Base-by-base conservation (phyloP, 495 filamentous ascomycete species). In the Rhypophila decipiens region DNA sequence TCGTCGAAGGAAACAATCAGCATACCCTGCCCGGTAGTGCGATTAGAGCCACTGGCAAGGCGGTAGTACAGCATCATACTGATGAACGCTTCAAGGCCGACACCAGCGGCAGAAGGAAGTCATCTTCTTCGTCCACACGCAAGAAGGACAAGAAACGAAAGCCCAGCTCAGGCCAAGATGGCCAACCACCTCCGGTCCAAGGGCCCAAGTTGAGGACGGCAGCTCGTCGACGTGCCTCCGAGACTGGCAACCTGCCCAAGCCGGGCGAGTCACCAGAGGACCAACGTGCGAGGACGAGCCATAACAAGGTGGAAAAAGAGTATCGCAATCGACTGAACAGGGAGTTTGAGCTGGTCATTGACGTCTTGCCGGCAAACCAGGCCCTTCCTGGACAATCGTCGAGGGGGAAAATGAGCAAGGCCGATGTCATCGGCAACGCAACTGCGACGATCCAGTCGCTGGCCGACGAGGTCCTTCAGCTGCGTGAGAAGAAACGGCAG, bases 301-400 rank as follows among this genome's bases (percentile, higher is more conserved):
- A 56, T 31, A 56, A 56, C 21, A 33, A 42, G 11, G 53, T 56
- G 2, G 53, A 56, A 24, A 56, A 56, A 37, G 40, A 56, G 23
- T 56, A 56, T 24, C 53, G 53, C 4, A 45, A 41, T 24, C 53
- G 53, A 18, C 22, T 56, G 21, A 49, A 52, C 35, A 18, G 23
- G 13, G 23, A 47, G 11, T 56, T 56, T 53, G 53, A 52, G 36
- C 40, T 15, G 9, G 41, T 56, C 8, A 49, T 56, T 15, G 21
- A 46, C 3, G 53, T 53, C 22, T 45, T 56, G 7, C 53, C 53
- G 4, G 41, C 41, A 7, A 39, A 19, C 13, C 39, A 13, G 5
- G 5, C 18, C 2, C 24, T 15, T 27, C 40, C 31, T 15, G 22
- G 42, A 35, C 13, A 20, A 20, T 27, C 21, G 22, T 40, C n/a